phyloP scores from a whole-genome alignment of 2,329 filamentous ascomycete species.

The Diplocarpon mali region DNA sequence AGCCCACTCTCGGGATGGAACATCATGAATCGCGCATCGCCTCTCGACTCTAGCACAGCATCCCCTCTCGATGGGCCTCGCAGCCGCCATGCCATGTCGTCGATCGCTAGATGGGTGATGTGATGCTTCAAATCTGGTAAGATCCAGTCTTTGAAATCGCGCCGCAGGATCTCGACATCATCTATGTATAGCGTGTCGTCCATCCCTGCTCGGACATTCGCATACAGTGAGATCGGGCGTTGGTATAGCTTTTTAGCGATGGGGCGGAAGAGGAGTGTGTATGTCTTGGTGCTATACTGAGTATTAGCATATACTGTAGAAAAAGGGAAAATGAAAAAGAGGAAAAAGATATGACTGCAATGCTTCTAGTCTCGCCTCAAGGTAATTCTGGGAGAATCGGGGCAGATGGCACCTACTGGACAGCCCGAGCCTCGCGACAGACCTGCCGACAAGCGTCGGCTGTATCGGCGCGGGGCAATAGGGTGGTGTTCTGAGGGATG shows the following conservation, averaged over 20 bases:
- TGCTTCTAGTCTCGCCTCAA: no score
- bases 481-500: not conserved
- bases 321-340: no score
- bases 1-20: constrained; percentile 1
- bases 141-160: constrained; percentile 4
- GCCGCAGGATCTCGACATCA: constrained; percentile 2
- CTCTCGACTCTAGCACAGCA: not conserved
- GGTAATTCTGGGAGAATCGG: no score
- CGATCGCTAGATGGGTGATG: not conserved
- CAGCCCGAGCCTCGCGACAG: constrained; percentile 1
- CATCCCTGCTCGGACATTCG: not conserved
- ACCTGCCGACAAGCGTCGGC: not conserved
- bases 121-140: not conserved
- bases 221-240: not conserved
- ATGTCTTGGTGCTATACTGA: not conserved
- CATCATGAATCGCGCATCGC: constrained; percentile 4
- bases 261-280: not conserved
- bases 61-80: not conserved
- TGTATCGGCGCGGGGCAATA: constrained; percentile 1
- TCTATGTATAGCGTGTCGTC: constrained; percentile 5
- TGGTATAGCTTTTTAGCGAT: not conserved
- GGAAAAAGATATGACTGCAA: no score
- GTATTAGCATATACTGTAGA: no score
- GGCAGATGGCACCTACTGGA: not conserved
- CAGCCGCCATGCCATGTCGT: constrained; percentile 2